Evolutionary conservation across 495 filamentous ascomycete genomes (phyloP), one percentile per base, ranked within the genome.

Genomic region (Letharia lupina): DNA sequence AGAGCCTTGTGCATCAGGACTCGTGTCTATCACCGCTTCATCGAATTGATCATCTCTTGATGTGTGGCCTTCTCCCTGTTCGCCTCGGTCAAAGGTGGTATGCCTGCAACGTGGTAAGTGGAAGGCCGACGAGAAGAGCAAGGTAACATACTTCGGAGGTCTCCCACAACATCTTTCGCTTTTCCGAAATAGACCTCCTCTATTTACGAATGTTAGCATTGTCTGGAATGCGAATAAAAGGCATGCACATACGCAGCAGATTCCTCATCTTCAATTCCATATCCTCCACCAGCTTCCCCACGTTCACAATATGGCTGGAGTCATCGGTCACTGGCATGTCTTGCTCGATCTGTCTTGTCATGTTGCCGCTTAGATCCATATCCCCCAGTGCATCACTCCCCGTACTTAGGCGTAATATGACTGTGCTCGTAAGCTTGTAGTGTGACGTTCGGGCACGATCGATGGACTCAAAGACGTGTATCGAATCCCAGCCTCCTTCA

Each of bases 241-340:
- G 50, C 18, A 28, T 45, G 54, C 31, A 79, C 83, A 60, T 77
- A 87, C 84, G 95, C 74, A 99, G 81, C 76, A 98, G 76, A 75
- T 98, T 99, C 77, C 94, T 87, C 95, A 99, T 99, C 84, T 97
- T 96, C 75, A 96, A 82, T 66, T 99, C 94, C 93, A 99, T 97
- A 79, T 99, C 95, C 81, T 99, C 94, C 58, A 99, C 93, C 72
- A 99, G 81, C 76, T 86, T 82, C 50, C 94, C 94, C 68, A 98
- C 91, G 75, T 99, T 99, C 60, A 89, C 89, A 68, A 99, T 91
- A 78, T 99, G 94, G 76, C 89, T 91, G 58, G 86, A 87, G 77
- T 98, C 95, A 70, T 87, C 90, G 65, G 93, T 90, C 18, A 96
- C 89, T 8, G 89, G 85, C 76, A 96, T 77, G 77, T 97, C 93